Conservation (phyloP, 176 grass and related monocot genomes). For the Olyra latifolia region DNA sequence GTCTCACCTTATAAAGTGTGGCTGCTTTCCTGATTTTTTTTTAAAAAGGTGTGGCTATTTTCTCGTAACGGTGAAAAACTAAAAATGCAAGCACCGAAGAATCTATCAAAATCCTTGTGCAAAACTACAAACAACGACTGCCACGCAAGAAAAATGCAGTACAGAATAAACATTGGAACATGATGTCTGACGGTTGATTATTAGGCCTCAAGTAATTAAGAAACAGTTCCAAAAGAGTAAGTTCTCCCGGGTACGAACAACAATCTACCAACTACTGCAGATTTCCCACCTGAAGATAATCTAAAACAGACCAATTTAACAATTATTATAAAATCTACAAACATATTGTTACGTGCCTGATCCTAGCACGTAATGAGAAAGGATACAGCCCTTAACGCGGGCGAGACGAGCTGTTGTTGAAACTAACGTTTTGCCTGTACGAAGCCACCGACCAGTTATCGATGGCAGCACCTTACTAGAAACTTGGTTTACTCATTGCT, state of each 20-base stretch:
- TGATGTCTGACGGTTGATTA: background rate
- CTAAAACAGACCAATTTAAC: background rate
- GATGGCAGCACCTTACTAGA: too few relatives aligned
- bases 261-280: background rate
- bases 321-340: background rate
- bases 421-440: too few relatives aligned
- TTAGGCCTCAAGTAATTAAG: background rate
- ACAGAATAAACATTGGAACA: background rate
- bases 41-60: too few relatives aligned
- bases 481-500: too few relatives aligned
- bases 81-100: background rate
- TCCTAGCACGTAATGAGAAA: too few relatives aligned
- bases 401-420: too few relatives aligned
- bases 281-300: background rate
- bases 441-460: too few relatives aligned
- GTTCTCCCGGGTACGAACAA: background rate
- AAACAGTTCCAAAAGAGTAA: too few relatives aligned
- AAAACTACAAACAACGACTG: background rate
- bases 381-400: too few relatives aligned
- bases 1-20: background rate
- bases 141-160: background rate
- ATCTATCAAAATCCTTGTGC: background rate
- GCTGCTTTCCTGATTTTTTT: too few relatives aligned
- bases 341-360: too few relatives aligned
- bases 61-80: background rate